Evolutionary conservation across 1,139 yeast genomes (phyloP), one percentile per base, ranked within the genome.

Genomic region (Entelexis sorbosivorans): DNA sequence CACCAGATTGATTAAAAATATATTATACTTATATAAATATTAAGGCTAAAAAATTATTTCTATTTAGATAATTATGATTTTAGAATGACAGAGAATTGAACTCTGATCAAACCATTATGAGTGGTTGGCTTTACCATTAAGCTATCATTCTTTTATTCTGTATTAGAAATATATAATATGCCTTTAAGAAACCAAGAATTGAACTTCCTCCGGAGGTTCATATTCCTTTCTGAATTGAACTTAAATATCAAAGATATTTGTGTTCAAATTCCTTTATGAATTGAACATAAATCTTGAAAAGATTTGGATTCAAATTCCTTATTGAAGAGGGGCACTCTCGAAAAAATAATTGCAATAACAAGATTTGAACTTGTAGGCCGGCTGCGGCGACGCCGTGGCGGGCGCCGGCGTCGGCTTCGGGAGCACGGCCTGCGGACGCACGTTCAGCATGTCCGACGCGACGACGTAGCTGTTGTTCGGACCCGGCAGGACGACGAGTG

Each of bases 391-490:
- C 24, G 24, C 6, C 24, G 24, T 26, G 20, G n/a, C 20, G 28
- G 14, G 51, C 44, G 7, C 42, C 10, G 11, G 7, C 14, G 32
- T 11, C 16, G 44, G 45, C 20, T 47, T 43, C 16, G 59, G 58
- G 4, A 56, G 50, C 8, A 13, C 19, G 22, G 82, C 73, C 57
- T 70, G 77, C 4, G 82, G 76, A 57, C 96, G 76, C 1, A 91
- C 68, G 8, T 80, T 73, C 51, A 89, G 71, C 62, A 84, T 67
- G 66, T 91, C 98, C 47, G 94, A 82, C 14, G 95, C 96, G 33
- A 91, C 80, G 20, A 89, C 73, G 73, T 86, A 79, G 42, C 78
- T 70, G 5, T 86, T 87, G 16, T 44, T 50, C 17, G 81, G 77
- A 2, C 80, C 81, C 1, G 91, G 93, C 5, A 85, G 78, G 20